Percentiles rank a stretch among this genome's conserved stretches.
Evolutionary conservation across 2,329 filamentous ascomycete genomes (phyloP).

Genomic region (Aphanocladium album): DNA sequence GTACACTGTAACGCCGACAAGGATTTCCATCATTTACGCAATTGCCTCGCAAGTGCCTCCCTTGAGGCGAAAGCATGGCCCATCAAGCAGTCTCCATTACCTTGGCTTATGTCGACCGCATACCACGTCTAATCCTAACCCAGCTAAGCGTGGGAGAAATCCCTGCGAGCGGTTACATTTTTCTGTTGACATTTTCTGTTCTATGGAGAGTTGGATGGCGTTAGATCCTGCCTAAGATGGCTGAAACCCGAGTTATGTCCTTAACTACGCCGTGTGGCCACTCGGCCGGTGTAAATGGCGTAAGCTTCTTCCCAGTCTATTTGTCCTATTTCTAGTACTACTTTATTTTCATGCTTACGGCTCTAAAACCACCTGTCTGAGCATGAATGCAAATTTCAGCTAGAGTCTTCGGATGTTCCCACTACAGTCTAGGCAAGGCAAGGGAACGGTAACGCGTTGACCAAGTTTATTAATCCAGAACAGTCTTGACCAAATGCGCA

Average conservation of each 20-base stretch:
- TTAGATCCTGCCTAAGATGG: neutral
- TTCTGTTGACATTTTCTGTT: neutral
- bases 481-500: too few relatives aligned
- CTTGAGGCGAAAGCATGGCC: neutral
- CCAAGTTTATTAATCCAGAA: too few relatives aligned
- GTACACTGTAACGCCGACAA: neutral
- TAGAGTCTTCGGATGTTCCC: too few relatives aligned
- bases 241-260: conserved; percentile 11
- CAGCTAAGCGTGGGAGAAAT: neutral
- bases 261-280: neutral
- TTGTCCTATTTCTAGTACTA: neutral
- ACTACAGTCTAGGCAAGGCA: too few relatives aligned
- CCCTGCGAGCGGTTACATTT: neutral
- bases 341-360: neutral
- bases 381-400: too few relatives aligned
- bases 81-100: neutral
- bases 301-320: neutral
- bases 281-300: neutral
- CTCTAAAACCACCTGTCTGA: neutral
- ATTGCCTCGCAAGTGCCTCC: neutral
- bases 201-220: neutral
- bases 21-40: neutral
- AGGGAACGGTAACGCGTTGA: too few relatives aligned
- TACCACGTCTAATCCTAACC: neutral
- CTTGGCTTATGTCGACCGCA: conserved; percentile 9